A percentile compares a stretch with the other conserved stretches of the same genome.
phyloP scores from a whole-genome alignment of 768 basidiomycete genomes.

The Tulasnella sp. region DNA sequence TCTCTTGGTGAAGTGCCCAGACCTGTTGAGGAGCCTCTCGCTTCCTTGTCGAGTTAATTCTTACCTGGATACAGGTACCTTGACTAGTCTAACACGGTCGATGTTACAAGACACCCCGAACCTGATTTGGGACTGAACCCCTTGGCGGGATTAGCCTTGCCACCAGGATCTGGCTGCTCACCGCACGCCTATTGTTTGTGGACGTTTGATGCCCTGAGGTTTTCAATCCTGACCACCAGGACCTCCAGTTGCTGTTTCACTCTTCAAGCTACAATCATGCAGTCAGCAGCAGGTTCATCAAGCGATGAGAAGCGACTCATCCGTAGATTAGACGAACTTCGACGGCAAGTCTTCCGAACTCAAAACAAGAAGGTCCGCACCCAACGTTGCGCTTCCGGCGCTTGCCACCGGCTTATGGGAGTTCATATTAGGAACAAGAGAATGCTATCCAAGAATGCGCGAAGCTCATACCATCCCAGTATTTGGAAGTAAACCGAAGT shows the following conservation, averaged over 20 bases:
- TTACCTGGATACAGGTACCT: neutral
- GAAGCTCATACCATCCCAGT: conserved; percentile 24
- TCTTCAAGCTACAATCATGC: neutral
- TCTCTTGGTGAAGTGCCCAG: too few relatives aligned
- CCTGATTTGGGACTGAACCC: neutral
- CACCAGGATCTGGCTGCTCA: neutral
- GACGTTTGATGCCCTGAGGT: neutral
- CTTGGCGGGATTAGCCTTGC: neutral
- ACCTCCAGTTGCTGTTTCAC: neutral
- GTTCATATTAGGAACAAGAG: neutral
- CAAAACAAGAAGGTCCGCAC: neutral
- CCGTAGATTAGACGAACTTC: neutral
- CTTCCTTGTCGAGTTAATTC: too few relatives aligned
- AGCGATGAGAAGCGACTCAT: conserved; percentile 6
- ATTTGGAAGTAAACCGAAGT: conserved; percentile 17
- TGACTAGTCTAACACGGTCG: neutral
- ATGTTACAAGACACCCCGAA: neutral
- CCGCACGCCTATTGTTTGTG: neutral
- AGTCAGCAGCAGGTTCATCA: neutral
- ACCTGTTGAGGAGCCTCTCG: too few relatives aligned
- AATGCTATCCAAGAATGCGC: conserved; percentile 20
- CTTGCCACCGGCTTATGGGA: neutral
- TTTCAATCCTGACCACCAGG: conserved; percentile 12
- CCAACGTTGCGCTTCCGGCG: neutral
- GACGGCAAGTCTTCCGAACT: neutral